Conservation (phyloP, 257 asterid genomes). For the Plantago ovata region DNA sequence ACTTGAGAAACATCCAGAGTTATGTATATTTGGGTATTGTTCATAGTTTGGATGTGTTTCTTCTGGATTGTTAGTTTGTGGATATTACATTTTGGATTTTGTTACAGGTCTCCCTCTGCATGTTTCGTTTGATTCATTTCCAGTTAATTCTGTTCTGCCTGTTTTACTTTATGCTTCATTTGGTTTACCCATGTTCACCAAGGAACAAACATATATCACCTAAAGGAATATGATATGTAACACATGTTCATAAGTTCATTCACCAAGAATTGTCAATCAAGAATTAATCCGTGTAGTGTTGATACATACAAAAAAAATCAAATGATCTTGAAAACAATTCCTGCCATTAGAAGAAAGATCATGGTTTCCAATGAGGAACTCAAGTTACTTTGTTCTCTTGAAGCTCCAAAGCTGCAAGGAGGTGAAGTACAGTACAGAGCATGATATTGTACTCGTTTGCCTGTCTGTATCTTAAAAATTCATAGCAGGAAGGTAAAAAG, state of each 20-base stretch:
- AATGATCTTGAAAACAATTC: constrained; percentile 36
- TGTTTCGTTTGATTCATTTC: not conserved
- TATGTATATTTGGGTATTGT: constrained; percentile 30
- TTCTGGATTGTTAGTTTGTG: constrained; percentile 6
- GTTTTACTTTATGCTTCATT: too few species aligned
- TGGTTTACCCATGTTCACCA: too few species aligned
- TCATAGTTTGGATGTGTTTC: constrained; percentile 31
- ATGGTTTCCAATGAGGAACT: not conserved
- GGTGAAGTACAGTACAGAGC: not conserved
- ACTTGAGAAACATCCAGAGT: constrained; percentile 20
- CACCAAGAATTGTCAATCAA: constrained; percentile 37
- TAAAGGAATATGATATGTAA: constrained; percentile 7
- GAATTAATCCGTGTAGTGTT: constrained; percentile 24
- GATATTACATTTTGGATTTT: not conserved
- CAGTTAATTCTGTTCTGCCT: too few species aligned
- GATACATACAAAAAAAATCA: constrained; percentile 33
- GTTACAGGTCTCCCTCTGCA: constrained; percentile 14
- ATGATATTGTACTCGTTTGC: not conserved
- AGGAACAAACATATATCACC: not conserved
- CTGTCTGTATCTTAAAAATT: constrained; percentile 4
- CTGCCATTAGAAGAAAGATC: constrained; percentile 5
- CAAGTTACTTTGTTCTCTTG: not conserved
- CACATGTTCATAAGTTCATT: constrained; percentile 11
- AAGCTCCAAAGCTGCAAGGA: constrained; percentile 7
- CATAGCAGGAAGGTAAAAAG: constrained; percentile 62